Percentiles rank a stretch among this genome's conserved stretches.
Evolutionary conservation across 306 rosid genomes (phyloP).

Genomic region (Begonia masoniana): DNA sequence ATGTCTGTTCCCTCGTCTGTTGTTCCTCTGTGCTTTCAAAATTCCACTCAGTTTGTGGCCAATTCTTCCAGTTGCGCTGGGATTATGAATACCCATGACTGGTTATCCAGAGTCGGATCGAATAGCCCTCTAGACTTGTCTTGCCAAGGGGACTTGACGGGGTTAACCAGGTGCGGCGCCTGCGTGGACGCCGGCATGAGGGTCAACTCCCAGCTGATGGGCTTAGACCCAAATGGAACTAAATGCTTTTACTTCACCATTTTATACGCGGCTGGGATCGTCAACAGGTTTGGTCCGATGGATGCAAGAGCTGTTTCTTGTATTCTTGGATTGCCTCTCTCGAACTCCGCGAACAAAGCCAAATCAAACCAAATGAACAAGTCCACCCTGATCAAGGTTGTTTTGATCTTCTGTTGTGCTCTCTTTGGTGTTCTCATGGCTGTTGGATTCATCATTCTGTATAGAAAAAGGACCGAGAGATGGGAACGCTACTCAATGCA

Average conservation of each 20-base stretch:
- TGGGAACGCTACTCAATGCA: slow-evolving; percentile 23
- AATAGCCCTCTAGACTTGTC: slow-evolving; percentile 19
- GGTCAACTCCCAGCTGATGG: slow-evolving; percentile 18
- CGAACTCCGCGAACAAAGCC: slow-evolving; percentile 12
- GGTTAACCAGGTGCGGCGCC: slow-evolving; percentile 19
- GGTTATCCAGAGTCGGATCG: slow-evolving; percentile 26
- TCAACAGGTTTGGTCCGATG: slow-evolving; percentile 43
- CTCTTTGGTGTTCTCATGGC: slow-evolving; percentile 25
- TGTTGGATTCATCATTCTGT: slow-evolving; percentile 15
- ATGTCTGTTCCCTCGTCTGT: slow-evolving; percentile 20
- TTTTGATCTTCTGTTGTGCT: slow-evolving; percentile 39
- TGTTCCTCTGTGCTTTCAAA: slow-evolving; percentile 30
- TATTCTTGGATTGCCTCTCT: slow-evolving; percentile 36
- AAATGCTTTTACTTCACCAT: slow-evolving; percentile 35
- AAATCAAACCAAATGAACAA: slow-evolving; percentile 10
- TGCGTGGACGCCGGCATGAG: slow-evolving; percentile 40
- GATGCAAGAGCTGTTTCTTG: slow-evolving; percentile 40
- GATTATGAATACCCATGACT: slow-evolving; percentile 33
- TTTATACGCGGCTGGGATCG: slow-evolving; percentile 51
- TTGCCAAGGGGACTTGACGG: slow-evolving; percentile 36
- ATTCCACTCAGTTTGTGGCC: slow-evolving; percentile 38
- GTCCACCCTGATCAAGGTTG: slow-evolving; percentile 18
- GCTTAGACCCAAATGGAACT: slow-evolving; percentile 18
- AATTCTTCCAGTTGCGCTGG: slow-evolving; percentile 43
- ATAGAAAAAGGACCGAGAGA: slow-evolving; percentile 29